Evolutionary conservation across 1,284 basidiomycete species (phyloP).

Genomic region (Blastosporella zonata): DNA sequence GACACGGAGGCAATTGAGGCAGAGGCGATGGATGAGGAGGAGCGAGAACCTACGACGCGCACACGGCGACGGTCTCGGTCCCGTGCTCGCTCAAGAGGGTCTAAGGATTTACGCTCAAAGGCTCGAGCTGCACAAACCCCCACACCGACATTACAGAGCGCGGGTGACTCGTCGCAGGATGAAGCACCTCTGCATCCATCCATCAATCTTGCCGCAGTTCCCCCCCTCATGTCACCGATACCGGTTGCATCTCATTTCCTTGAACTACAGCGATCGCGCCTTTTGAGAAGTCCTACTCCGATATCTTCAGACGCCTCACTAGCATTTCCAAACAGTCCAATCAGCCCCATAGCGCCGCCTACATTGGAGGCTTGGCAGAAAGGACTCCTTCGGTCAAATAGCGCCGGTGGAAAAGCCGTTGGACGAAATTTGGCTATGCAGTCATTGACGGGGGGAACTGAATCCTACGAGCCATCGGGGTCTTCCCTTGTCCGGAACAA

Average conservation of each 20-base stretch:
- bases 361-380: constrained; percentile 69
- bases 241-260: constrained; percentile 52
- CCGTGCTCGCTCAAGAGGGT: constrained; percentile 69
- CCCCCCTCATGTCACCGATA: constrained; percentile 58
- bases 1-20: constrained; percentile 28
- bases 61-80: constrained; percentile 70
- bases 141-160: constrained; percentile 39
- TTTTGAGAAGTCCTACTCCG: constrained; percentile 55
- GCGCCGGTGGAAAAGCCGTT: constrained; percentile 52
- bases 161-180: constrained; percentile 68
- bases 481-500: constrained; percentile 63
- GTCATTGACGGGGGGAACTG: constrained; percentile 66
- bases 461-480: constrained; percentile 51
- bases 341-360: constrained; percentile 53
- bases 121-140: constrained; percentile 43
- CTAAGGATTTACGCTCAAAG: constrained; percentile 69
- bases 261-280: constrained; percentile 47
- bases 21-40: constrained; percentile 26
- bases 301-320: constrained; percentile 46
- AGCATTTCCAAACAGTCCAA: constrained; percentile 61
- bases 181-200: constrained; percentile 45
- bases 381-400: constrained; percentile 75
- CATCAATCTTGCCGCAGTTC: constrained; percentile 39
- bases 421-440: constrained; percentile 64
- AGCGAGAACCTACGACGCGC: constrained; percentile 34